Evolutionary conservation across 352 stramenopile genomes (phyloP), one percentile per base, ranked within the genome.

Genomic region (Phytophthora fragariaefolia): DNA sequence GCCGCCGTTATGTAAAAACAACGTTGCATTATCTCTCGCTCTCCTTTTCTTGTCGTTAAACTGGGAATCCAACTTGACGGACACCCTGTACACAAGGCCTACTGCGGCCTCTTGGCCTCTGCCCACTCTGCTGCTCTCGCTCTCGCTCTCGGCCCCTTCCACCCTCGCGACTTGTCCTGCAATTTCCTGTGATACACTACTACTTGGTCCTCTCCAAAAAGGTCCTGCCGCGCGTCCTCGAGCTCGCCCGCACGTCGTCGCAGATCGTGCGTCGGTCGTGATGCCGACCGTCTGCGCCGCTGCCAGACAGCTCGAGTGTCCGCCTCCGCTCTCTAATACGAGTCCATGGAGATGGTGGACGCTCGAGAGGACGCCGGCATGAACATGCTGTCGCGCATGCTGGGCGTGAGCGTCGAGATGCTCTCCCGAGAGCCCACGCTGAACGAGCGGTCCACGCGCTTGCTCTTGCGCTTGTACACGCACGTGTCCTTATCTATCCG

Each of bases 401-500:
- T 87, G 68, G 84, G 76, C 46, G 83, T 79, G 58, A 94, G 80
- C 54, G 85, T 88, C 22, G 85, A 89, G 71, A 94, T 94, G 58
- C 84, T 92, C 71, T 94, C 85, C 38, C 86, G 76, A 28, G 81
- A 87, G 48, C 72, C 81, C 26, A 77, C 69, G 45, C 80, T 91
- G 76, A 77, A 89, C 18, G 83, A 77, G n/a, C 82, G 82, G 58
- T 92, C 83, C 49, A 62, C 51, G 46, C 85, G 85, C 74, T 93
- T 93, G 69, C 74, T 93, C 80, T 93, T 92, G 79, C 83, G 83
- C 70, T 96, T 96, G 84, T 92, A 93, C 60, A 94, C 87, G 76
- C 87, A 91, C 66, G 85, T 94, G 70, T 94, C 85, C 71, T 96
- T 93, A 74, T 96, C 85, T 88, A 96, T 93, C 76, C 87, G 84